These are phyloP conservation scores for carrot (Daucus carota) DNA, from an alignment of 129 eudicot species.

Conservation along the genomic window DH1_v3.0 NC_030389.2:27965501-27966000, in stretches of 20 bases:
- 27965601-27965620: constrained; percentile 66
- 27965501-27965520: background rate
- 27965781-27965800: background rate
- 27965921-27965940: background rate
- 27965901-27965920: background rate
- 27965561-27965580: constrained; percentile 62
- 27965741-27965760: background rate
- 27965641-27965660: constrained; percentile 44
- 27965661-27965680: constrained; percentile 56
- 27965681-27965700: constrained; percentile 22
- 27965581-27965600: constrained; percentile 54
- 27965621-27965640: constrained; percentile 52
- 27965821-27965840: background rate
- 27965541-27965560: constrained; percentile 51
- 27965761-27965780: background rate
- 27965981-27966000: background rate
- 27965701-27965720: background rate
- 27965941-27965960: background rate
- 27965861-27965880: background rate
- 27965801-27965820: background rate
- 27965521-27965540: constrained; percentile 9
- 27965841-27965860: background rate
- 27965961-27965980: background rate
- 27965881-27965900: background rate
- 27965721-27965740: background rate